Percentiles rank a stretch among this genome's conserved stretches.
Conservation (phyloP, 2,329 filamentous ascomycete genomes). For the Dothideomycetes sp. region DNA sequence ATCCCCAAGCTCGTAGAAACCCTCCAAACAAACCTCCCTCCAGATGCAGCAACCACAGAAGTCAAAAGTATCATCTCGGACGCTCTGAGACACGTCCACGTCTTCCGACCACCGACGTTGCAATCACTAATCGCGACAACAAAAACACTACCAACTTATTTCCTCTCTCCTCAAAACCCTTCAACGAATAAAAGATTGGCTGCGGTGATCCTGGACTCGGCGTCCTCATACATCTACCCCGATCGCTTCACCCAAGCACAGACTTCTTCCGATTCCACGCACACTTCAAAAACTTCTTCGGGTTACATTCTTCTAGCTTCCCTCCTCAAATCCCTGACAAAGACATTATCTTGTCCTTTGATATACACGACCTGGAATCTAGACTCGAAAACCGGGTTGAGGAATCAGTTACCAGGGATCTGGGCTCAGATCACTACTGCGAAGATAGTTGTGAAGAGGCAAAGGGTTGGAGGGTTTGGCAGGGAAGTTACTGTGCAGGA, state of each 20-base stretch:
- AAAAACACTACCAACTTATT: slow-evolving; percentile 37
- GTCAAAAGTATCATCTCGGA: slow-evolving; percentile 24
- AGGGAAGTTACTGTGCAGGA: slow-evolving; percentile 30
- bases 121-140: slow-evolving; percentile 43
- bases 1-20: slow-evolving; percentile 37
- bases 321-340: slow-evolving; percentile 16
- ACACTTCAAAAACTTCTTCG: neutral
- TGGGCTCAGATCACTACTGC: no score
- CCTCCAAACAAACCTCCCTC: slow-evolving; percentile 18
- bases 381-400: no score
- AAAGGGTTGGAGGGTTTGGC: slow-evolving; percentile 30
- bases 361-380: slow-evolving; percentile 20
- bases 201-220: slow-evolving; percentile 46
- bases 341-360: slow-evolving; percentile 20
- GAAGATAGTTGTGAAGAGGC: no score
- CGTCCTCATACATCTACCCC: no score
- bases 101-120: slow-evolving; percentile 48
- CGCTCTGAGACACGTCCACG: slow-evolving; percentile 47
- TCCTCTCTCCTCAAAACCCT: slow-evolving; percentile 38
- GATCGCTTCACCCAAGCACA: no score
- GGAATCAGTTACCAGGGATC: no score
- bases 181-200: slow-evolving; percentile 40
- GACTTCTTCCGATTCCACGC: no score
- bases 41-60: neutral
- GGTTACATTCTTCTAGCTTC: slow-evolving; percentile 15